Base-by-base conservation (phyloP, 306 rosid genomes). In the Canavalia gladiata region DNA sequence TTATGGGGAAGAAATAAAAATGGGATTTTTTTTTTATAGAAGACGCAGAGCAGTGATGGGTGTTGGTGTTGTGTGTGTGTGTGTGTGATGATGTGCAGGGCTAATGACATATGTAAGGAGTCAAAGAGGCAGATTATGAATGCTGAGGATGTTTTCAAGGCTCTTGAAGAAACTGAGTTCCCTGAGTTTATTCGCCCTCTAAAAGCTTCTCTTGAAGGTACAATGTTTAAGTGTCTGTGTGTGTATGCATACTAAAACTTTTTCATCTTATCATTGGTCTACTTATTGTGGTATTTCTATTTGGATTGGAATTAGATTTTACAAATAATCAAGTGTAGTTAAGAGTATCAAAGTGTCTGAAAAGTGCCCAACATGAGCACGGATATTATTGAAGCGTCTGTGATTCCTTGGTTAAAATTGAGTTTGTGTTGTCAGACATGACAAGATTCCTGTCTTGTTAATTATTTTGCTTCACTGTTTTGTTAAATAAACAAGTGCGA, bases 91-190 rank as follows among this genome's bases (percentile, higher is more conserved):
- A 13, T 4, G 2, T 62, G 72, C 89, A 95, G 99, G 77, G 97
- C 99, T 31, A 93, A 95, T 80, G 99, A 95, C 81, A 86, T 95
- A 47, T 95, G 99, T 86, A 93, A 68, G 86, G 99, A 94, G 74
- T 86, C 95, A 74, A 91, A 87, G 90, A 90, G 99, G 77, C 99
- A 92, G 88, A 95, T 92, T 3, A 90, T 95, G 13, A 91, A 37
- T 66, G 96, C 88, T 62, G 93, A 95, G 56, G 97, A 95, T 78
- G 91, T 95, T 30, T 75, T 93, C 46, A 89, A 90, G 81, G 96
- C 98, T 35, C 86, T 95, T 73, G 96, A 91, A 83, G 99, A 95
- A 81, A 93, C 92, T 0, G 99, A 95, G 83, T 95, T 91, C 72
- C 43, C 92, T 1, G 94, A 95, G 77, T 92, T 95, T 83, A 37